phyloP scores from a whole-genome alignment of 352 stramenopile species.

The Pythium biforme region DNA sequence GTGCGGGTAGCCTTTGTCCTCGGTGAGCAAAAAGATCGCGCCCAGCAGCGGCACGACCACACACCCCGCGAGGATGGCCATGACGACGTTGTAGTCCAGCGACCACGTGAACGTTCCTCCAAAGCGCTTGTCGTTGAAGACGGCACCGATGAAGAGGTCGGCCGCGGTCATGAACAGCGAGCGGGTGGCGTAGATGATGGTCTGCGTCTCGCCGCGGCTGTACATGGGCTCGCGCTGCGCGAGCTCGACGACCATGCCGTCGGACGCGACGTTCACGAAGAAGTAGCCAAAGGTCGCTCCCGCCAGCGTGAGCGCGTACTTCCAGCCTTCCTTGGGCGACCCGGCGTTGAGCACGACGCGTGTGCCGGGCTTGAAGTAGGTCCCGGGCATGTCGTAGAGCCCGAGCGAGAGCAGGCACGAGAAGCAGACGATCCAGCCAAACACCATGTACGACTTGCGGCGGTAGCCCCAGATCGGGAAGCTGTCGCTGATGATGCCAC shows the following conservation, averaged over 20 bases:
- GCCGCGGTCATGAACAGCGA: constrained; percentile 47
- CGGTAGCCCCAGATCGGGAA: constrained; percentile 57
- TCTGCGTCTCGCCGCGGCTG: constrained; percentile 56
- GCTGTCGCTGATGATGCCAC: constrained; percentile 60
- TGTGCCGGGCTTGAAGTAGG: constrained; percentile 25
- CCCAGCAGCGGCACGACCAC: constrained; percentile 43
- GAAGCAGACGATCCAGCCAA: constrained; percentile 52
- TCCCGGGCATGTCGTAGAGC: constrained; percentile 20
- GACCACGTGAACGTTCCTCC: constrained; percentile 47
- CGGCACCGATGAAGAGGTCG: constrained; percentile 49
- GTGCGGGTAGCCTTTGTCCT: constrained; percentile 37
- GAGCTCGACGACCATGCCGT: constrained; percentile 78
- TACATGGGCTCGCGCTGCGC: constrained; percentile 59
- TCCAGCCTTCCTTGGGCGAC: constrained; percentile 37
- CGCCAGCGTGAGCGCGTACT: constrained; percentile 71
- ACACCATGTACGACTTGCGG: constrained; percentile 65
- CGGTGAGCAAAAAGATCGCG: constrained; percentile 52
- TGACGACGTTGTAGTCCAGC: constrained; percentile 41
- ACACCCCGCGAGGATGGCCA: constrained; percentile 35
- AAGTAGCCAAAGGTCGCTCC: constrained; percentile 85
- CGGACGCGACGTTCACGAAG: constrained; percentile 79
- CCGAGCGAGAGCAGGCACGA: constrained; percentile 40
- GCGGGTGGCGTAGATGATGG: constrained; percentile 43
- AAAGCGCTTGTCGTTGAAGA: constrained; percentile 41
- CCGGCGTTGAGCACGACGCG: constrained; percentile 23